Conservation (phyloP, 345 rosid genomes). For the Eucalyptus sp. region DNA sequence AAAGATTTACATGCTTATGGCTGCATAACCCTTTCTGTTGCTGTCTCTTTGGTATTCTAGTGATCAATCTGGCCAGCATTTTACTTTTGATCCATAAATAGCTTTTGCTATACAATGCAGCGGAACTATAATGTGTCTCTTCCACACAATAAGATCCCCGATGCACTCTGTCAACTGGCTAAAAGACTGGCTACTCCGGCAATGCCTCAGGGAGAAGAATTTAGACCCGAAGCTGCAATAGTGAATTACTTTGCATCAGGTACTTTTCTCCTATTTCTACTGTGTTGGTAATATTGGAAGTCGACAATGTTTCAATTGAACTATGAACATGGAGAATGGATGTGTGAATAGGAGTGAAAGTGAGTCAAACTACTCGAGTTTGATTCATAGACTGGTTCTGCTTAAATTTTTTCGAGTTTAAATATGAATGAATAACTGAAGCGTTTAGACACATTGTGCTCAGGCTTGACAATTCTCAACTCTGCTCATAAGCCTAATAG, state of each 20-base stretch:
- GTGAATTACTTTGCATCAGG: slow-evolving; percentile 85
- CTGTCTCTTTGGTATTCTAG: background rate
- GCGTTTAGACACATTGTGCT: background rate
- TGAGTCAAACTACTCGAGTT: background rate
- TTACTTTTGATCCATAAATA: background rate
- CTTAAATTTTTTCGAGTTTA: background rate
- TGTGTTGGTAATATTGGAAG: background rate
- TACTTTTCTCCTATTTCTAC: background rate
- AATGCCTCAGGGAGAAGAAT: slow-evolving; percentile 68
- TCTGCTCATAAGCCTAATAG: background rate
- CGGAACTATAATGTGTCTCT: slow-evolving; percentile 72
- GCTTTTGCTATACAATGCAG: slow-evolving; percentile 20
- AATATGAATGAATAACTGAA: background rate
- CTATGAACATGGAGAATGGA: background rate
- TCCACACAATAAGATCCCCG: slow-evolving; percentile 82
- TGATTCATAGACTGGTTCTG: background rate
- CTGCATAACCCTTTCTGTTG: background rate
- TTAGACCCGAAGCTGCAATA: slow-evolving; percentile 82
- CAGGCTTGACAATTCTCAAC: background rate
- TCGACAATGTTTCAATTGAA: background rate
- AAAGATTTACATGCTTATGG: background rate
- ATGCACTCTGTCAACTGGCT: slow-evolving; percentile 58
- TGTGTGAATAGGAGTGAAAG: background rate
- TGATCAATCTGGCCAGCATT: background rate
- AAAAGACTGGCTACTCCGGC: slow-evolving; percentile 67